Percentiles rank a stretch among this genome's conserved stretches.
Evolutionary conservation across 345 rosid genomes (phyloP).

Genomic region (Lumnitzera racemosa): DNA sequence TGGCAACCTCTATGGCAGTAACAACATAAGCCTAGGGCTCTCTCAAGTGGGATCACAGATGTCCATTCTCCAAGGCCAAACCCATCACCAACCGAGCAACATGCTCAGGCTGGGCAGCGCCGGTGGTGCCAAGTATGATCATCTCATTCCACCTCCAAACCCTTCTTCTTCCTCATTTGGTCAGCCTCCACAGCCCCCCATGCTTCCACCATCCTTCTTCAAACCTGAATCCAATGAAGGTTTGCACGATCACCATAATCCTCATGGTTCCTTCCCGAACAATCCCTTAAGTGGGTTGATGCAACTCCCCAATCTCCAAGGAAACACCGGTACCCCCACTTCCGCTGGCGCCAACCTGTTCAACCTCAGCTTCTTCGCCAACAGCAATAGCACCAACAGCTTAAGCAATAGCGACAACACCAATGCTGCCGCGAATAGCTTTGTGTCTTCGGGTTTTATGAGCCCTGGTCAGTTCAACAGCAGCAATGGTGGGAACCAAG

Average conservation of each 20-base stretch:
- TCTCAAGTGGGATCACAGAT: constrained; percentile 32
- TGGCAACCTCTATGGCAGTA: constrained; percentile 28
- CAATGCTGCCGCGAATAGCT: constrained; percentile 2
- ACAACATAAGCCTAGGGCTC: constrained; percentile 26
- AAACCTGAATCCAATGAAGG: constrained; percentile 26
- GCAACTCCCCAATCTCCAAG: constrained; percentile 45
- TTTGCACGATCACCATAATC: constrained; percentile 31
- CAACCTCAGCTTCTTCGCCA: constrained; percentile 54
- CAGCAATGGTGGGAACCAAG: constrained; percentile 13
- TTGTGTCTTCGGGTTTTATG: constrained; percentile 17
- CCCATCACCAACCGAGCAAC: constrained; percentile 20
- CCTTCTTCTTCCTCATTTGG: constrained; percentile 23
- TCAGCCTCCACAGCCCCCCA: constrained; percentile 8
- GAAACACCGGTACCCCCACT: constrained; percentile 13
- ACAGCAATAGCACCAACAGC: constrained; percentile 20
- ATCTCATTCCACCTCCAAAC: constrained; percentile 29
- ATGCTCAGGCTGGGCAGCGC: constrained; percentile 41
- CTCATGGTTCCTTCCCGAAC: background rate
- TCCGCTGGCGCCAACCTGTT: constrained; percentile 29
- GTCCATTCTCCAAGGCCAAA: constrained; percentile 27
- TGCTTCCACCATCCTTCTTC: constrained; percentile 23
- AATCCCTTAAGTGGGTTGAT: constrained; percentile 36
- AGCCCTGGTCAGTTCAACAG: constrained; percentile 13
- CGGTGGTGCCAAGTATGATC: constrained; percentile 30
- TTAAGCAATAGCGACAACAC: constrained; percentile 14